A percentile compares a stretch with the other conserved stretches of the same genome.
phyloP scores from a whole-genome alignment of 257 asterid species.

The Ophiorrhiza pumila region DNA sequence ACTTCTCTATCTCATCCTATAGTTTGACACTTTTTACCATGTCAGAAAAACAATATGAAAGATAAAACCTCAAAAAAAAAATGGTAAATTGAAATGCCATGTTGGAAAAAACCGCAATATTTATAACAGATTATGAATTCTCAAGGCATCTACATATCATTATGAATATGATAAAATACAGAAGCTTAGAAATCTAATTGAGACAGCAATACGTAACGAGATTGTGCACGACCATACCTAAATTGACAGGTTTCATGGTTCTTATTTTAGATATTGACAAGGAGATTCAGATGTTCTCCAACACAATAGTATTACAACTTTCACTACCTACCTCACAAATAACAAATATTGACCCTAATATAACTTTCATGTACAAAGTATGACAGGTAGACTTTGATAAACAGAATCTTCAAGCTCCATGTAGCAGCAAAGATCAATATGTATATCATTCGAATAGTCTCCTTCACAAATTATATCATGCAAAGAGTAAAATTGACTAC shows the following conservation, averaged over 20 bases:
- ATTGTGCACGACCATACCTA: background rate
- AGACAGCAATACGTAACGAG: too few species aligned
- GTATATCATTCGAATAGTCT: background rate
- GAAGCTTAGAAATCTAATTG: background rate
- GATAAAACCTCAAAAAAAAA: slow-evolving; percentile 1
- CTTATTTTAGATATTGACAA: background rate
- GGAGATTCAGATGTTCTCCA: background rate
- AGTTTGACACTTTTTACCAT: background rate
- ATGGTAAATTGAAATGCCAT: slow-evolving; percentile 6
- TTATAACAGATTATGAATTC: background rate
- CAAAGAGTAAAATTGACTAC: background rate
- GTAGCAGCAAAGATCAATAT: background rate
- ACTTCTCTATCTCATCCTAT: background rate
- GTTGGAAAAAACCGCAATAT: background rate
- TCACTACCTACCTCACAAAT: background rate
- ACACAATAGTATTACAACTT: background rate
- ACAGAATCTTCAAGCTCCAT: background rate
- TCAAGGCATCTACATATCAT: background rate
- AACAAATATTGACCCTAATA: background rate
- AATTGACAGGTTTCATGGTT: background rate
- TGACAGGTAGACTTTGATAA: background rate
- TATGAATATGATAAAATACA: background rate
- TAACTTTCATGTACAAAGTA: background rate
- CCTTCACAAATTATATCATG: background rate
- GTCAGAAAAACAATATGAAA: background rate